Evolutionary conservation across 2,329 filamentous ascomycete species (phyloP).

Genomic region (Trichoderma lentiforme): DNA sequence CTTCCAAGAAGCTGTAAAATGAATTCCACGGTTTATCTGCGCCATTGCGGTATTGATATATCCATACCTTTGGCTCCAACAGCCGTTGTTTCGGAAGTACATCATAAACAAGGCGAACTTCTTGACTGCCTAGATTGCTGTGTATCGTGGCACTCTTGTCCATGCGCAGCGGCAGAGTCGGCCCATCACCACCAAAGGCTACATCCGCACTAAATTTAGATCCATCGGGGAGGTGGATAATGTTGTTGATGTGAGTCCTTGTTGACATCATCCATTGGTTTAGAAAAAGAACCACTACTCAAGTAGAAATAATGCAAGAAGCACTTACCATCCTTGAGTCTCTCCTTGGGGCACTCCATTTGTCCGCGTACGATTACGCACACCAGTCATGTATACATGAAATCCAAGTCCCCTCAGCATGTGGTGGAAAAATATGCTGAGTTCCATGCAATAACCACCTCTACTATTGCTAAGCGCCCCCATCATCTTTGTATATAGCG

Average conservation of each 20-base stretch:
- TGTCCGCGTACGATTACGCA: constrained; percentile 41
- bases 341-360: constrained; percentile 38
- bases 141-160: constrained; percentile 38
- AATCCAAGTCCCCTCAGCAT: constrained; percentile 50
- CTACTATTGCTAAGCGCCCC: constrained; percentile 34
- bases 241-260: constrained; percentile 24
- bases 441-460: constrained; percentile 62
- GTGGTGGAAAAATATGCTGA: constrained; percentile 53
- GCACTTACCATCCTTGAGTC: constrained; percentile 46
- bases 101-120: background rate
- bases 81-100: background rate
- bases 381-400: constrained; percentile 54
- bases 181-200: constrained; percentile 60
- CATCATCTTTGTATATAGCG: constrained; percentile 50
- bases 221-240: constrained; percentile 51
- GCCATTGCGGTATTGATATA: constrained; percentile 48
- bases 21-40: constrained; percentile 51
- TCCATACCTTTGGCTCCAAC: background rate
- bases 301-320: constrained; percentile 29
- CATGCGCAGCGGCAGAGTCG: constrained; percentile 56
- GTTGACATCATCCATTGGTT: background rate
- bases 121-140: constrained; percentile 30
- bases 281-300: background rate
- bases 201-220: constrained; percentile 57
- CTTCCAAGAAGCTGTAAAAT: constrained; percentile 63